These are phyloP conservation scores for Penicillium oxalicum DNA, from an alignment of 2,329 filamentous ascomycete genomes.

Conservation along the genomic window DNA sequence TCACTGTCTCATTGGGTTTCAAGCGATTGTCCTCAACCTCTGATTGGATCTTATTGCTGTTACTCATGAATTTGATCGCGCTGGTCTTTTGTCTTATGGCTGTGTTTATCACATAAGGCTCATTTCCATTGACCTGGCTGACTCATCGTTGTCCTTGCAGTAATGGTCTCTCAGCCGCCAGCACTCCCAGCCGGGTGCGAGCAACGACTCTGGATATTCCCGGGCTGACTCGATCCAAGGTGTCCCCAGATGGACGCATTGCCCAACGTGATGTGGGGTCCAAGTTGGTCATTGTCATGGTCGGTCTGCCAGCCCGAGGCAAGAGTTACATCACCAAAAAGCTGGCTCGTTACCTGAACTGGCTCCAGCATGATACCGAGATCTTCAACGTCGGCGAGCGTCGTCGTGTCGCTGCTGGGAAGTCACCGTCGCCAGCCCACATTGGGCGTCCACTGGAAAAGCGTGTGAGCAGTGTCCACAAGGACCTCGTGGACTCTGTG, in stretches of 20 bases:
- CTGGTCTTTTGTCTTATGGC: background rate
- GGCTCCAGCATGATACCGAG: slow-evolving; percentile 90
- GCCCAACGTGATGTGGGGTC: slow-evolving; percentile 89
- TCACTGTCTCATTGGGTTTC: background rate
- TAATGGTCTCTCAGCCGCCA: slow-evolving; percentile 18
- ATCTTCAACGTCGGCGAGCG: slow-evolving; percentile 98
- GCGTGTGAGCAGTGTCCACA: slow-evolving; percentile 31
- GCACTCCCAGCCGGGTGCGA: slow-evolving; percentile 73
- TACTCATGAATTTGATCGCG: background rate
- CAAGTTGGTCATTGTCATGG: slow-evolving; percentile 97
- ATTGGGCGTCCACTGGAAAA: slow-evolving; percentile 12
- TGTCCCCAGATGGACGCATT: slow-evolving; percentile 92
- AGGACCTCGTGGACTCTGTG: slow-evolving; percentile 40
- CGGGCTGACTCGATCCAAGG: slow-evolving; percentile 88
- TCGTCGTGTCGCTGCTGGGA: slow-evolving; percentile 66
- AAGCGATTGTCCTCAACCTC: background rate
- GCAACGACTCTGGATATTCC: slow-evolving; percentile 96
- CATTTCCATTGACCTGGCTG: background rate
- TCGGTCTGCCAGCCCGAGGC: slow-evolving; percentile 86
- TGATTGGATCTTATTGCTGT: slow-evolving; percentile 4
- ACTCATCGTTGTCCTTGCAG: slow-evolving; percentile 12
- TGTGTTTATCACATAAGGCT: too few relatives aligned
- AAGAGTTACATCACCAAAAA: slow-evolving; percentile 99
- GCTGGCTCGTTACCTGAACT: slow-evolving; percentile 87
- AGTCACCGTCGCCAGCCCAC: slow-evolving; percentile 31